Evolutionary conservation across 345 rosid genomes (phyloP).

Genomic region (Corchorus olitorius): DNA sequence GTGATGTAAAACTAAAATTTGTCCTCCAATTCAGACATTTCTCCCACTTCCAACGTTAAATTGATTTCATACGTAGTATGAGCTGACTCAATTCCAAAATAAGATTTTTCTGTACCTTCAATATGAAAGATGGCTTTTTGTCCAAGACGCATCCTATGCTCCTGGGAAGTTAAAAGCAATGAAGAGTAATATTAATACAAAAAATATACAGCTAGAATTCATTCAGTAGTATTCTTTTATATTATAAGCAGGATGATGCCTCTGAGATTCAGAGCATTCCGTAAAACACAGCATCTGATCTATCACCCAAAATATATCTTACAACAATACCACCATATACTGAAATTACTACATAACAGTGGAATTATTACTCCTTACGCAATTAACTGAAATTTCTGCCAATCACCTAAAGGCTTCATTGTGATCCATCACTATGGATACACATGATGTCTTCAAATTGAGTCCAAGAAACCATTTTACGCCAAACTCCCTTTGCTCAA

Average conservation of each 20-base stretch:
- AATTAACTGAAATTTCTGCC: background rate
- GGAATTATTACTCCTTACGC: background rate
- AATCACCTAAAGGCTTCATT: background rate
- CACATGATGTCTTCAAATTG: background rate
- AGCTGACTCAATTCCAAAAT: background rate
- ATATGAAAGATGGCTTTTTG: constrained; percentile 94
- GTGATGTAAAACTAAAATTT: background rate
- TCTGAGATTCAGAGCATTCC: background rate
- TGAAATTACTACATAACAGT: background rate
- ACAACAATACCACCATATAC: background rate
- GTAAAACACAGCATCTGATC: background rate
- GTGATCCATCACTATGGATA: background rate
- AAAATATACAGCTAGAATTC: background rate
- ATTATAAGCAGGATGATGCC: background rate
- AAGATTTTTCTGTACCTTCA: constrained; percentile 57
- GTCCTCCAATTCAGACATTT: background rate
- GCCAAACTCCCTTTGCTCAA: background rate
- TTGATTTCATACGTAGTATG: background rate
- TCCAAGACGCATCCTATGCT: constrained; percentile 82
- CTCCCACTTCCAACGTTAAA: background rate
- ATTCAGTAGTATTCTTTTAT: background rate
- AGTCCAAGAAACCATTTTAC: background rate
- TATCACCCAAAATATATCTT: background rate
- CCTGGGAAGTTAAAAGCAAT: constrained; percentile 47
- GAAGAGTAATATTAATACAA: constrained; percentile 12